Evolutionary conservation across 306 rosid species (phyloP), one percentile per base, ranked within the genome.

Genomic region (Vigna reflexopilosa): DNA sequence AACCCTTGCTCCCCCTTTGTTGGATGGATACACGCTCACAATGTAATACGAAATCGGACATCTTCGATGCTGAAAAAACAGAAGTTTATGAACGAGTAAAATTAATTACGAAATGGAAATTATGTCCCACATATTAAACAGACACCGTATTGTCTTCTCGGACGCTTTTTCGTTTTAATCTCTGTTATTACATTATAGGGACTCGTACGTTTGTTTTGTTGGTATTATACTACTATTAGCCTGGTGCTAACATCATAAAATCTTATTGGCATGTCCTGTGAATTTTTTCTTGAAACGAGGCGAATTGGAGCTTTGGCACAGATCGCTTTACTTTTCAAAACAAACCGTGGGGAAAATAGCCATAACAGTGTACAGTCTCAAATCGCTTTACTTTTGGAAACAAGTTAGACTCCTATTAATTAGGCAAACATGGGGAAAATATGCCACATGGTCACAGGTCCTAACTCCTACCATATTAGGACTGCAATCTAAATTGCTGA

Each of bases 401-500:
- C 49, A 70, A 16, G 19, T 72, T 34, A 57, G 57, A 44, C 30
- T 9, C 6, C 10, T 0, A 70, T 3, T 9, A 49, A 69, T 49
- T 7, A 40, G 19, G 17, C 19, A 64, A 14, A 6, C 70, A 54
- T 5, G 47, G 15, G 11, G 20, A 48, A 62, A 20, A 63, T 54
- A 62, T 44, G 50, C 50, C 9, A 54, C 26, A 63, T 20, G 48
- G 52, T 42, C 57, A 78, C 28, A 62, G 17, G 34, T 26, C 34
- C 40, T 19, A 26, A n/a, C 10, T 52, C 58, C 58, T 4, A 51
- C 20, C 64, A 48, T 36, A 32, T 17, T 32, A 34, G 45, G 36
- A 30, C 24, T n/a, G 61, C 8, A 28, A 36, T 50, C 81, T 90
- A 93, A 66, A 77, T 72, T 9, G 86, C 83, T 0, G 98, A 89